Evolutionary conservation across 352 stramenopile species (phyloP), one percentile per base, ranked within the genome.

Genomic region (Phytophthora crassamura): DNA sequence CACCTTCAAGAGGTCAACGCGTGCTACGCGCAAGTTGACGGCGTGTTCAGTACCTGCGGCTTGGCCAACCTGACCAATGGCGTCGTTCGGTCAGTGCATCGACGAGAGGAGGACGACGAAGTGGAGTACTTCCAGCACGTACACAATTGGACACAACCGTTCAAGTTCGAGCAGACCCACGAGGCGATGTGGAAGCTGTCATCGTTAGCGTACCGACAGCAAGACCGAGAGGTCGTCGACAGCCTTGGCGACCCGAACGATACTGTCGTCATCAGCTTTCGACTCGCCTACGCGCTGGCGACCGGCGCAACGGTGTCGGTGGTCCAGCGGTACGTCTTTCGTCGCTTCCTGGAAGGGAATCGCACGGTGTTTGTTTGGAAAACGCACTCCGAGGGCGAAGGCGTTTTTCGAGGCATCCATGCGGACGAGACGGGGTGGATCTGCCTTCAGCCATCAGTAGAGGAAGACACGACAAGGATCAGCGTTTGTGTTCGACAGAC

Each of bases 351-450:
- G 0, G 67, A 82, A 18, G 35, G 16, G 0, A 57, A 83, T 16
- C 72, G 79, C 15, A 69, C 74, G 50, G 69, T 85, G 16, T 50
- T 83, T 9, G 72, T 86, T 22, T 88, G 69, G 74, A 76, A 64
- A 6, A 56, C 41, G 4, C 64, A 77, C 18, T 69, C 56, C 0
- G 63, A 82, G 22, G 68, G 74, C 4, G 66, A 73, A 41, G 52
- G 69, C 14, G 33, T 52, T 12, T 45, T 74, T 18, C 74, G 70
- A n/a, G 70, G 66, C 0, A 61, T 85, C 46, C 74, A 74, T 54
- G 75, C 68, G 50, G 70, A 82, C 28, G 74, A 86, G 38, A 88
- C 73, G 0, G 71, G 70, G 3, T 88, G 75, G 75, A 45, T 59
- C 9, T 39, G 22, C 12, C 39, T 65, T 18, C 57, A 20, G 15